phyloP scores from a whole-genome alignment of 495 filamentous ascomycete species.

The Hypoxylon intermedium region DNA sequence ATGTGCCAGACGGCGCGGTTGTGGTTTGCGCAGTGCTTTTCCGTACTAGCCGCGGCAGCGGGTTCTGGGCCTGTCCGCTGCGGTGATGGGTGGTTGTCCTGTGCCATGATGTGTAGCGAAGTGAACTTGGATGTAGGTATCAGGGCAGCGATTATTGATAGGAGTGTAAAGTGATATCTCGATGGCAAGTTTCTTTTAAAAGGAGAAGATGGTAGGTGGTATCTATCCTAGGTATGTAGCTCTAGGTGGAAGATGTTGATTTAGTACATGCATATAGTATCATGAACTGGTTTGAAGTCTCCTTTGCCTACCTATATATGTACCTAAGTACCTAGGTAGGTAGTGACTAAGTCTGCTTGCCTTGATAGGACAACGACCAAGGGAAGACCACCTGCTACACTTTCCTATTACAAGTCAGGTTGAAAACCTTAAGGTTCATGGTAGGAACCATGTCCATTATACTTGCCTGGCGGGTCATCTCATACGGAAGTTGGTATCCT shows the following conservation, averaged over 20 bases:
- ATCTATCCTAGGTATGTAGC: not conserved
- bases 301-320: not conserved
- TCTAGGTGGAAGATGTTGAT: not conserved
- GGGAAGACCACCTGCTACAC: not conserved
- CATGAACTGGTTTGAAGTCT: not conserved
- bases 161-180: not conserved
- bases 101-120: not conserved
- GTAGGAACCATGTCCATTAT: constrained; percentile 11
- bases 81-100: not conserved
- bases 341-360: no score
- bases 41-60: not conserved
- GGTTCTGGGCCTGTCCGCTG: not conserved
- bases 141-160: not conserved
- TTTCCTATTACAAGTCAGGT: not conserved
- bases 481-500: not conserved
- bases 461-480: not conserved
- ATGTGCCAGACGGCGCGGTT: constrained; percentile 11
- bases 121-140: not conserved
- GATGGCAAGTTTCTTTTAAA: not conserved
- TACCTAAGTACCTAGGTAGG: no score
- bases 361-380: no score
- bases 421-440: not conserved
- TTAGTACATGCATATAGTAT: not conserved
- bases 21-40: constrained; percentile 27
- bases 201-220: not conserved